phyloP scores from a whole-genome alignment of 129 eudicot genomes.

The Centella asiatica region DNA sequence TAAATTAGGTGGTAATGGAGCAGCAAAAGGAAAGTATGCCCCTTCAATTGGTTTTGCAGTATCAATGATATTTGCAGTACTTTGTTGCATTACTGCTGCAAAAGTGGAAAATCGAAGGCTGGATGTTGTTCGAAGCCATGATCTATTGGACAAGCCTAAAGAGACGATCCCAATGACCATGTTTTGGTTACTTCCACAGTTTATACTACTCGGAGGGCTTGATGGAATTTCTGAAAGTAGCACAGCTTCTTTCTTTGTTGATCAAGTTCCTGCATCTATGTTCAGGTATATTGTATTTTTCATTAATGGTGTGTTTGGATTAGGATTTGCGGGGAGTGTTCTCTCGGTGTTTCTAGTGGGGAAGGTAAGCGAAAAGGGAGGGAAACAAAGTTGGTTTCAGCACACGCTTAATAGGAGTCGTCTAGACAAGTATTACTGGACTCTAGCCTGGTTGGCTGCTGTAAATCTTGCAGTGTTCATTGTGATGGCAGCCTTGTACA shows the following conservation, averaged over 20 bases:
- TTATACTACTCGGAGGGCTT: conserved; percentile 17
- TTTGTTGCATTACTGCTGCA: conserved; percentile 24
- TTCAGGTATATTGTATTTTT: conserved; percentile 11
- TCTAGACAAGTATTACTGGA: conserved; percentile 19
- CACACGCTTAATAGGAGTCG: conserved; percentile 7
- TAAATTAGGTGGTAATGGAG: too few species aligned
- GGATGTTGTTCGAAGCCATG: conserved; percentile 12
- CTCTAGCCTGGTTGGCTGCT: conserved; percentile 16
- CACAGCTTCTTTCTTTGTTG: background rate
- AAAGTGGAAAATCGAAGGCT: conserved; percentile 23
- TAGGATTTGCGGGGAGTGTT: conserved; percentile 24
- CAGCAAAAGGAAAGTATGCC: background rate
- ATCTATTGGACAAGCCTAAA: conserved; percentile 22
- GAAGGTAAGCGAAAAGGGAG: conserved; percentile 13
- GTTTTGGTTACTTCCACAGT: conserved; percentile 29
- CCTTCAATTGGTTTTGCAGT: conserved; percentile 23
- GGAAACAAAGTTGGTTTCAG: conserved; percentile 13
- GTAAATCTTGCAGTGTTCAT: conserved; percentile 9
- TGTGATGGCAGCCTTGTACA: conserved; percentile 3
- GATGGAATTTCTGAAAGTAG: background rate
- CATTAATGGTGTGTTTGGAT: background rate
- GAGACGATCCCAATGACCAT: conserved; percentile 25
- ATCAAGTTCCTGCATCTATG: conserved; percentile 14
- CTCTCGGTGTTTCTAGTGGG: conserved; percentile 19
- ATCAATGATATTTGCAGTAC: conserved; percentile 18